Evolutionary conservation across 805 yeast genomes (phyloP).

Genomic region (Wickerhamiella lipophila): DNA sequence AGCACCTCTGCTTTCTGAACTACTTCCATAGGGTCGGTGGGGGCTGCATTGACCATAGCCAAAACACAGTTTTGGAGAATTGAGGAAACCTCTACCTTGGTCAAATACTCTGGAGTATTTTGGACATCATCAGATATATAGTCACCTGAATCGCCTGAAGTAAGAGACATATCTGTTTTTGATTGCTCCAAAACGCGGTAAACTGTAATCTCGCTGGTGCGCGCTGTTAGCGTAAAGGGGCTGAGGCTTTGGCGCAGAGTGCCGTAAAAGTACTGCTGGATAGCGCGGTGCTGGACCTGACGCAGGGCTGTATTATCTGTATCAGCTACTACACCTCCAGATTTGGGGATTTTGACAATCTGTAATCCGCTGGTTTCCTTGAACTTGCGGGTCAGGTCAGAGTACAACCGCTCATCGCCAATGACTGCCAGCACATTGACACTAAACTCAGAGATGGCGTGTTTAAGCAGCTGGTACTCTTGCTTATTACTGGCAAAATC

Average conservation of each 20-base stretch:
- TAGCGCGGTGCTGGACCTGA: conserved; percentile 58
- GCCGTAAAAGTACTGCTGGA: conserved; percentile 87
- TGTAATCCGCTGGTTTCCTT: conserved; percentile 23
- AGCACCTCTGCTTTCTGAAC: conserved; percentile 46
- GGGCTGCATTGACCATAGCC: conserved; percentile 45
- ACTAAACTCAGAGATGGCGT: conserved; percentile 46
- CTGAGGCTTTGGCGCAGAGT: conserved; percentile 47
- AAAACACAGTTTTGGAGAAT: conserved; percentile 61
- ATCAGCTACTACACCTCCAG: conserved; percentile 65
- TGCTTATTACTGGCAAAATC: conserved; percentile 34
- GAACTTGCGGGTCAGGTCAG: conserved; percentile 44
- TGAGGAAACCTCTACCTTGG: conserved; percentile 29
- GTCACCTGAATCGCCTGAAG: conserved; percentile 10
- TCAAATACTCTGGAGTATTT: conserved; percentile 24
- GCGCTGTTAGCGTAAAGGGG: conserved; percentile 75
- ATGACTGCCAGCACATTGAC: conserved; percentile 51
- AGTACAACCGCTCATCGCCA: conserved; percentile 54
- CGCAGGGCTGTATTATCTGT: conserved; percentile 53
- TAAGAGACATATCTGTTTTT: conserved; percentile 1
- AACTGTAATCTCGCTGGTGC: conserved; percentile 45
- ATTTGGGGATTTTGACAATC: conserved; percentile 50
- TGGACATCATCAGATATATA: conserved; percentile 18
- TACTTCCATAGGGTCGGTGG: conserved; percentile 36
- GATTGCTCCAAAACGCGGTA: conserved; percentile 41
- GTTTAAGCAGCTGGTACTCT: conserved; percentile 36